phyloP scores from a whole-genome alignment of 31 red algal genomes.

The Odonthalia washingtoniensis region DNA sequence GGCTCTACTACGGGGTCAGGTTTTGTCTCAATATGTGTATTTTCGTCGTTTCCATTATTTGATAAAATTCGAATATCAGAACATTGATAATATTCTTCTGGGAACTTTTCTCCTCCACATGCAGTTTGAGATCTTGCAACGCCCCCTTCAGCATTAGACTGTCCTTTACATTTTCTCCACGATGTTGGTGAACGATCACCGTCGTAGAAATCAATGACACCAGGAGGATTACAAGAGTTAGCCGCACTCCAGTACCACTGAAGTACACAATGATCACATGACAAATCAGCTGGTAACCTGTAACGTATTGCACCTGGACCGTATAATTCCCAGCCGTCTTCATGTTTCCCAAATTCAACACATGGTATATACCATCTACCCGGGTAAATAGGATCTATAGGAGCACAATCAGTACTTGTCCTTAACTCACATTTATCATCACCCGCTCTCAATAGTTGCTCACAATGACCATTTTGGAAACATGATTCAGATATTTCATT shows the following conservation, averaged over 20 bases:
- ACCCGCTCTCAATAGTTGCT: neutral
- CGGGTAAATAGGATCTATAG: slow-evolving; percentile 16
- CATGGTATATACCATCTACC: slow-evolving; percentile 52
- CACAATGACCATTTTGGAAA: slow-evolving; percentile 31
- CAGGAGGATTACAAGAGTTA: slow-evolving; percentile 73
- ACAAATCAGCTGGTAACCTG: neutral
- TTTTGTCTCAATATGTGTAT: neutral
- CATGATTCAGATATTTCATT: slow-evolving; percentile 28
- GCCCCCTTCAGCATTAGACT: slow-evolving; percentile 52
- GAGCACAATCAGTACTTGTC: slow-evolving; percentile 8
- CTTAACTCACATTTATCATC: slow-evolving; percentile 11
- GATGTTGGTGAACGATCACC: slow-evolving; percentile 46
- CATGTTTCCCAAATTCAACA: neutral
- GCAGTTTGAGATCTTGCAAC: slow-evolving; percentile 14
- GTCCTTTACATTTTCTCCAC: slow-evolving; percentile 58
- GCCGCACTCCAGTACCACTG: slow-evolving; percentile 76
- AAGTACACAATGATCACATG: slow-evolving; percentile 47
- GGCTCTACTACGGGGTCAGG: neutral
- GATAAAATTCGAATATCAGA: slow-evolving; percentile 55
- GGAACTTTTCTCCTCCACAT: slow-evolving; percentile 29
- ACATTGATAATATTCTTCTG: slow-evolving; percentile 76
- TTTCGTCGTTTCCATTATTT: neutral
- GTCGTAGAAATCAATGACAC: slow-evolving; percentile 52
- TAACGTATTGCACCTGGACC: neutral
- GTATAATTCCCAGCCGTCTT: neutral